phyloP scores from a whole-genome alignment of 2,329 filamentous ascomycete species.

The Endothia cerciana region DNA sequence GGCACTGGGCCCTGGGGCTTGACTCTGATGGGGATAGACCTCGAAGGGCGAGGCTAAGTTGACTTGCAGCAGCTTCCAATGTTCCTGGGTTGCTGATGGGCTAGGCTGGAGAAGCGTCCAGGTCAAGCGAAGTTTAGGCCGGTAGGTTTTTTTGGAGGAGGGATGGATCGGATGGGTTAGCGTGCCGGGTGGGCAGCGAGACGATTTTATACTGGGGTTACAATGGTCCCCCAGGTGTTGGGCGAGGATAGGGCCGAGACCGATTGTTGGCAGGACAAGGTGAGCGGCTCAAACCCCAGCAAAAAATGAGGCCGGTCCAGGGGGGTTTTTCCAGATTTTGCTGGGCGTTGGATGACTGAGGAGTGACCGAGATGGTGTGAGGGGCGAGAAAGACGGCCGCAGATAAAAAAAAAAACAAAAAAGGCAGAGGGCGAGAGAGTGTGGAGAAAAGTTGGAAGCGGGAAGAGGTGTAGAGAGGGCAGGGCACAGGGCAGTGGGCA shows the following conservation, averaged over 20 bases:
- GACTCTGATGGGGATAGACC: slow-evolving; percentile 27
- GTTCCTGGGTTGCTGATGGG: slow-evolving; percentile 8
- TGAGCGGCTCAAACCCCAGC: slow-evolving; percentile 6
- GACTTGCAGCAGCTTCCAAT: slow-evolving; percentile 26
- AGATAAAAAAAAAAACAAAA: background rate
- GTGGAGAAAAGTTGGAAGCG: slow-evolving; percentile 16
- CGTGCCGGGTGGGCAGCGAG: slow-evolving; percentile 29
- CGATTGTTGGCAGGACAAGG: slow-evolving; percentile 17
- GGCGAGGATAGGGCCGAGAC: slow-evolving; percentile 19
- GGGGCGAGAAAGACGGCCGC: background rate
- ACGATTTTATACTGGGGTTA: slow-evolving; percentile 30
- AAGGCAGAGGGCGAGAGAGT: slow-evolving; percentile 1
- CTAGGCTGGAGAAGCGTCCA: slow-evolving; percentile 14
- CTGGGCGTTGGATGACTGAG: slow-evolving; percentile 6
- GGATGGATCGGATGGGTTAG: slow-evolving; percentile 31
- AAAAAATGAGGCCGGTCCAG: slow-evolving; percentile 19
- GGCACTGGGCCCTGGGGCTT: slow-evolving; percentile 12
- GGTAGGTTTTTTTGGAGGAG: slow-evolving; percentile 29
- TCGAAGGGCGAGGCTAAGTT: slow-evolving; percentile 24
- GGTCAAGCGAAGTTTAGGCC: slow-evolving; percentile 29
- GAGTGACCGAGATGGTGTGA: background rate
- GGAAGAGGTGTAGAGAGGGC: slow-evolving; percentile 10
- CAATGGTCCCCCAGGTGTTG: slow-evolving; percentile 26
- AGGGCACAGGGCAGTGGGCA: slow-evolving; percentile 1
- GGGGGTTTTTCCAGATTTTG: slow-evolving; percentile 18